These are phyloP conservation scores for Rubus parviflorus DNA, from an alignment of 306 rosid genomes.

Conservation along the genomic window DNA sequence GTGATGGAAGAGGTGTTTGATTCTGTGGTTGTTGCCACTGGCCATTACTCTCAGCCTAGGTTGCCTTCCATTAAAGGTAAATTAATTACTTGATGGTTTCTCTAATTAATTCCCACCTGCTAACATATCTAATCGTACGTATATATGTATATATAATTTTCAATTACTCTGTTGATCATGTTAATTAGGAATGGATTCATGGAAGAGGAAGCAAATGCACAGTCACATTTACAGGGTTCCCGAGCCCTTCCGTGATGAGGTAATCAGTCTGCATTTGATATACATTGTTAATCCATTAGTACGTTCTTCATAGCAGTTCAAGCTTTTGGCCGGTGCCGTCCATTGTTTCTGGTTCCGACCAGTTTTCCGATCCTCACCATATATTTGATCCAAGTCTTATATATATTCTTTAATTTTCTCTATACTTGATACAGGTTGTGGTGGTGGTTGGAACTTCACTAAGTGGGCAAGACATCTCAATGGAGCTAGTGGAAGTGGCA, in stretches of 20 bases:
- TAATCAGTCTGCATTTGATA: constrained; percentile 12
- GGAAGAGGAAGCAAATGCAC: constrained; percentile 88
- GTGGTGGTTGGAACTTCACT: constrained; percentile 83
- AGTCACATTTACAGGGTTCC: constrained; percentile 84
- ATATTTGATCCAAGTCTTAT: not conserved
- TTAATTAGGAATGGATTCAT: constrained; percentile 78
- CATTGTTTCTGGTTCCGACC: no score
- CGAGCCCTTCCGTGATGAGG: constrained; percentile 76
- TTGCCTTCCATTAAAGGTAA: constrained; percentile 75
- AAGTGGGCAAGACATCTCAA: constrained; percentile 87
- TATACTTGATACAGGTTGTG: constrained; percentile 46
- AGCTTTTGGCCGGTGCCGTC: not conserved
- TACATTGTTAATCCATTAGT: not conserved
- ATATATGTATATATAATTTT: not conserved
- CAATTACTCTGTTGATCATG: constrained; percentile 13
- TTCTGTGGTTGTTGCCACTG: constrained; percentile 88
- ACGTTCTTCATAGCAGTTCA: not conserved
- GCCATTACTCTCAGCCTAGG: constrained; percentile 85
- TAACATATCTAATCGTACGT: no score
- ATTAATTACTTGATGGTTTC: not conserved
- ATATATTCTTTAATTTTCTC: not conserved
- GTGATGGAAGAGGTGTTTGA: constrained; percentile 71
- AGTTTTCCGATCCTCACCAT: no score
- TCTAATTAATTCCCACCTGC: not conserved
- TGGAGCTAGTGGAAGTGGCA: constrained; percentile 74